Evolutionary conservation across 1,284 basidiomycete genomes (phyloP), one percentile per base, ranked within the genome.

Genomic region (Malassezia cuniculi): DNA sequence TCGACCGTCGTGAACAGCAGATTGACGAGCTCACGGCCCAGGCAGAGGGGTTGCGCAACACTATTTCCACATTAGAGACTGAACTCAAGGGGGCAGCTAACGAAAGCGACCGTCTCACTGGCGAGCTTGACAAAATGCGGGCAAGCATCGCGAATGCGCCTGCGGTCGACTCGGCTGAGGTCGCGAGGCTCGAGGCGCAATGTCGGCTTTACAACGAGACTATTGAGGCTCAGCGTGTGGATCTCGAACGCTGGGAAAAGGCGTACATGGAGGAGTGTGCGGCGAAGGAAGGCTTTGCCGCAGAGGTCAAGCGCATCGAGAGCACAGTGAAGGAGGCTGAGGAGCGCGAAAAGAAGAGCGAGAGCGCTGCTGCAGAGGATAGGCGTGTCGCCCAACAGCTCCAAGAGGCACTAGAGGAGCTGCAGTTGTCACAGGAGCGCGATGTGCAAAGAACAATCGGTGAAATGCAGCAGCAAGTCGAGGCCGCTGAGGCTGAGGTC

Each of bases 361-460:
- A 68, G n/a, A 70, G 68, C 0, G 76, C 79, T 37, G 69, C 82
- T 19, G 76, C 78, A 38, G 69, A 71, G 11, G 87, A 94, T 60
- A 74, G 72, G 41, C 79, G 83, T 69, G 82, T 80, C 54, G 77
- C 80, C 2, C 71, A 70, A 3, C 93, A 95, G 66, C 69, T 99
- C 41, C 85, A 94, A 67, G 80, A 82, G 6, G 89, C 97, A 1
- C 70, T 99, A 47, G 80, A 85, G 63, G 93, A 97, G 68, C 94
- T 97, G 68, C 86, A 95, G 71, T 15, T 36, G 11, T 14, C 70
- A 7, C 75, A 76, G 53, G 75, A 76, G 36, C 56, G 64, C 20
- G 75, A 76, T 40, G 55, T 75, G 6, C 72, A 74, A 36, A 78
- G 83, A 52, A 81, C 85, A 0, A 77, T 89, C 12, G 76, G 77